Evolutionary conservation across 441 rosid genomes (phyloP), one percentile per base, ranked within the genome.

Genomic region (Pelargonium myrrhifolium): DNA sequence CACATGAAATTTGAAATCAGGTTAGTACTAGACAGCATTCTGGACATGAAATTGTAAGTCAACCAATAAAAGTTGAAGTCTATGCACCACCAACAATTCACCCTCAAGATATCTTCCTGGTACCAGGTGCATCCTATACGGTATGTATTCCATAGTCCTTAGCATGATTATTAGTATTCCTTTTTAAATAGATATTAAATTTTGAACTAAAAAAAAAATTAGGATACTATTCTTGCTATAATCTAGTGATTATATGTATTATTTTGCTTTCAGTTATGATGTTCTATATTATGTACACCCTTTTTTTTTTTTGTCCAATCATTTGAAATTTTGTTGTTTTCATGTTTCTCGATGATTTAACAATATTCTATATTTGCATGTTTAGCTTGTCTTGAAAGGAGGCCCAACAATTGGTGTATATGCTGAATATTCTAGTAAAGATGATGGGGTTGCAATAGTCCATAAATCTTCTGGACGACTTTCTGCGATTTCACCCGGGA

Each of bases 121-220:
- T 82, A 71, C 99, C 99, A 47, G 99, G 97, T 74, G 90, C 96
- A 77, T 87, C 92, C 49, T 91, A 86, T 77, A 71, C 74, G 96
- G 99, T 94, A 87, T 74, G 86, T 74, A 86, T 70, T 75, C 43
- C 39, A 12, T 72, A 56, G 11, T 35, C 9, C 58, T 68, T 76
- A 42, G 17, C 12, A 62, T 63, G 45, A 40, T 47, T 40, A 11
- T 69, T 68, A 14, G 62, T 51, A 22, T 72, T 6, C 28, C 17
- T 60, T 49, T 24, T 15, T 31, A 39, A 71, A 4, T 21, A 28
- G 37, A 42, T 45, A 51, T 18, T 53, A 55, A 2, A 35, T 65
- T 62, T 49, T 51, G 28, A 62, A 37, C 56, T 14, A 14, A 47
- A 9, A 64, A 49, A 42, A 66, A 63, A 15, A 15, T 8, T 28